phyloP scores from a whole-genome alignment of 164 flowering plant species.

The Macadamia tetraphylla region DNA sequence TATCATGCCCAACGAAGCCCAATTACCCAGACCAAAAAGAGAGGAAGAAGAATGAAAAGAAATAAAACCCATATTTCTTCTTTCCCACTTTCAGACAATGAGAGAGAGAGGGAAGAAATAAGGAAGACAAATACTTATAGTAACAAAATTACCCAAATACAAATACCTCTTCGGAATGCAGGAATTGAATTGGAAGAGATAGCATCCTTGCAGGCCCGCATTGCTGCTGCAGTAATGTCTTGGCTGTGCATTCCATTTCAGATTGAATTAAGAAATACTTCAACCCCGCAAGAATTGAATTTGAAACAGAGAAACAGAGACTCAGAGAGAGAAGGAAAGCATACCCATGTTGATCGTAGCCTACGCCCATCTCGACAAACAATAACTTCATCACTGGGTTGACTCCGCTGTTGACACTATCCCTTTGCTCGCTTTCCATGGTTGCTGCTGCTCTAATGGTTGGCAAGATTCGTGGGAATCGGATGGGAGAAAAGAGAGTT shows the following conservation, averaged over 20 bases:
- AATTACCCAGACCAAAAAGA: not conserved
- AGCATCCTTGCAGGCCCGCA: slow-evolving; percentile 90
- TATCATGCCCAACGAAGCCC: not conserved
- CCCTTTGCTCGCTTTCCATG: slow-evolving; percentile 10
- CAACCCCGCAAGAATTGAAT: too few relatives aligned
- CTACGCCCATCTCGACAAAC: slow-evolving; percentile 99
- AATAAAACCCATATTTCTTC: not conserved
- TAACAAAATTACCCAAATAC: too few relatives aligned
- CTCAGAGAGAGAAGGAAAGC: not conserved
- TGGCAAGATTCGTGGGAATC: not conserved
- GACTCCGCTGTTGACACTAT: not conserved
- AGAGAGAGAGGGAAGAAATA: not conserved
- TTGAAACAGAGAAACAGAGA: too few relatives aligned
- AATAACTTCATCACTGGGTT: slow-evolving; percentile 42
- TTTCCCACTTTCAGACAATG: not conserved
- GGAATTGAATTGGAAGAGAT: slow-evolving; percentile 94
- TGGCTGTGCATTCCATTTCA: slow-evolving; percentile 41
- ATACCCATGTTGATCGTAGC: slow-evolving; percentile 95
- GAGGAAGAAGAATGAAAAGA: not conserved
- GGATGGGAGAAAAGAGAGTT: not conserved
- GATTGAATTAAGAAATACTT: not conserved
- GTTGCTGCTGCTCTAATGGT: slow-evolving; percentile 1
- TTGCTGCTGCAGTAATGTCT: slow-evolving; percentile 82
- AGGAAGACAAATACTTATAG: too few relatives aligned
- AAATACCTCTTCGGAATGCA: slow-evolving; percentile 78